Percentiles rank a stretch among this genome's conserved stretches.
Evolutionary conservation across 495 filamentous ascomycete genomes (phyloP).

Genomic region (Amniculicola lignicola): DNA sequence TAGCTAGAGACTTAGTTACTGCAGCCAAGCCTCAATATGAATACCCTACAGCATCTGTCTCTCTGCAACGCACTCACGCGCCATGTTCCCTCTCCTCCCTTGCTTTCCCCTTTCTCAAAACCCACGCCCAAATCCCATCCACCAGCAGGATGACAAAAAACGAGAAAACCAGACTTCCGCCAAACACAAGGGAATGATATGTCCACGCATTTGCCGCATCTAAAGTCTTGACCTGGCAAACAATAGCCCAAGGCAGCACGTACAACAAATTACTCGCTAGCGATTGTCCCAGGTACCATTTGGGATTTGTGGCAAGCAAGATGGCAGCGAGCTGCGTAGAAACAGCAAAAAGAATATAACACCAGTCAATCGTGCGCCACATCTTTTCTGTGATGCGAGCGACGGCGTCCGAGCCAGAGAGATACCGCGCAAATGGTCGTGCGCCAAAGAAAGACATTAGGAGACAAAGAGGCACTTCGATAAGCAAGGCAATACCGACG

Average conservation of each 20-base stretch:
- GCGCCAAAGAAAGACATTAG: constrained; percentile 59
- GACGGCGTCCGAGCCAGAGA: constrained; percentile 55
- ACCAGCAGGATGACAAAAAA: constrained; percentile 56
- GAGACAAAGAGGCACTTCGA: constrained; percentile 63
- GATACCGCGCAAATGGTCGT: constrained; percentile 57
- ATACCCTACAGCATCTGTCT: no score
- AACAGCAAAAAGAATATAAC: constrained; percentile 70
- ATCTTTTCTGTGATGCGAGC: constrained; percentile 62
- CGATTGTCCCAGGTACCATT: constrained; percentile 67
- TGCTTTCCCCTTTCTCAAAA: constrained; percentile 38
- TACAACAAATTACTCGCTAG: constrained; percentile 63
- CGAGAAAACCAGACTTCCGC: constrained; percentile 65
- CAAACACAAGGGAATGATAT: constrained; percentile 65
- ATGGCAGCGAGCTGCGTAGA: constrained; percentile 63
- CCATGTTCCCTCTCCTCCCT: background rate
- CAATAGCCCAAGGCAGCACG: constrained; percentile 66
- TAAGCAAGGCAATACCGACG: constrained; percentile 47
- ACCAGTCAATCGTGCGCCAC: constrained; percentile 71
- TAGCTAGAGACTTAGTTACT: no score
- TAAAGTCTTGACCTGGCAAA: constrained; percentile 37
- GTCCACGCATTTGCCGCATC: constrained; percentile 60
- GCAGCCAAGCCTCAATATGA: no score
- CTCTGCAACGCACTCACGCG: no score
- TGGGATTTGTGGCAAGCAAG: constrained; percentile 61
- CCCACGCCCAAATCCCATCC: constrained; percentile 55